Evolutionary conservation across 176 grass and related monocot species (phyloP).

Genomic region (Aegilops sharonensis): DNA sequence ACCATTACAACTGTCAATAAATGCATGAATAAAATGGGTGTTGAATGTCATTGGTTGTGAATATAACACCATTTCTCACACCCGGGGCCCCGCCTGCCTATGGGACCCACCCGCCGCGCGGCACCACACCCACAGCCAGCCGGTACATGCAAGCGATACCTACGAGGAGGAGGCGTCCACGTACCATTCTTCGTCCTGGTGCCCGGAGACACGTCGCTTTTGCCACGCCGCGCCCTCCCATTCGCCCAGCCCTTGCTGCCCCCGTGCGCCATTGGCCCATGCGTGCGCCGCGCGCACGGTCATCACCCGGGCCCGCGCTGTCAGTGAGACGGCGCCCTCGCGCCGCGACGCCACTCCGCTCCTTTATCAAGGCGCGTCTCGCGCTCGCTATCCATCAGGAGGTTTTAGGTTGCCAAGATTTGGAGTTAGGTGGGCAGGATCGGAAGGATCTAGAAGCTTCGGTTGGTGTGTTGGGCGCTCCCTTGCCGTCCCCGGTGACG

Average conservation of each 20-base stretch:
- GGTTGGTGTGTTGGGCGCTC: no score
- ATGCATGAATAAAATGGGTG: no score
- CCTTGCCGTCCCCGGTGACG: background rate
- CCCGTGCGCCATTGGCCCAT: background rate
- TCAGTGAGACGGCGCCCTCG: background rate
- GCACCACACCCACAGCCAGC: no score
- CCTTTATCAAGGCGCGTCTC: conserved; percentile 25
- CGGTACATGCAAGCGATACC: background rate
- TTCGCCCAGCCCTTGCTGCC: background rate
- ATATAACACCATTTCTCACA: no score
- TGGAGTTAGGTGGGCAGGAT: background rate
- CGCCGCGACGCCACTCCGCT: background rate
- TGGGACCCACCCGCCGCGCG: background rate
- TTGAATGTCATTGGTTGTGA: no score
- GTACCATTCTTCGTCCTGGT: background rate
- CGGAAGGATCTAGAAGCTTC: conserved; percentile 24
- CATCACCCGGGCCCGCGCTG: background rate
- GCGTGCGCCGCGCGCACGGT: background rate
- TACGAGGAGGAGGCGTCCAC: background rate
- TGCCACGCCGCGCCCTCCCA: conserved; percentile 6
- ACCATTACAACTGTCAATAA: no score
- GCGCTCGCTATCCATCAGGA: conserved; percentile 16
- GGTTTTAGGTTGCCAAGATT: background rate
- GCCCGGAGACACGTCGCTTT: conserved; percentile 38
- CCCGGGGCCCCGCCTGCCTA: no score